Evolutionary conservation across 805 yeast species (phyloP).

Genomic region (Phaffomyces antillensis): DNA sequence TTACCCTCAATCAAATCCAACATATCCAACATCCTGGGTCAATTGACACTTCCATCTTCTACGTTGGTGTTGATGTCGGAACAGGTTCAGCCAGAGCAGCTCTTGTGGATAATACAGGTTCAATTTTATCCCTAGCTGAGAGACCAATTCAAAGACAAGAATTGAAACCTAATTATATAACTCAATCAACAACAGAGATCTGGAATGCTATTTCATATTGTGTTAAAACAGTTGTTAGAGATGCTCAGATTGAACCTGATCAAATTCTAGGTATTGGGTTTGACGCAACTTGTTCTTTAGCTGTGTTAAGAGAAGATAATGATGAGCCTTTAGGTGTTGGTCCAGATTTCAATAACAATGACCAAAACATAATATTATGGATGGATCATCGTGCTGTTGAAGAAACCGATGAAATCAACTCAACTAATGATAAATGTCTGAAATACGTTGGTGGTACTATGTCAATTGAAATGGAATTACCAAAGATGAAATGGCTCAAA

Average conservation of each 20-base stretch:
- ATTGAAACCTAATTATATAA: constrained; percentile 63
- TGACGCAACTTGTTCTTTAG: constrained; percentile 96
- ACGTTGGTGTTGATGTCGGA: constrained; percentile 91
- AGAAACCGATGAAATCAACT: constrained; percentile 77
- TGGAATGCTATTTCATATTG: constrained; percentile 86
- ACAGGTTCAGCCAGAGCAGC: constrained; percentile 97
- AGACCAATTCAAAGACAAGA: constrained; percentile 74
- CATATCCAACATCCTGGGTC: constrained; percentile 22
- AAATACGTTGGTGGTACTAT: constrained; percentile 95
- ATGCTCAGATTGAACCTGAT: constrained; percentile 62
- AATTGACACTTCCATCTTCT: constrained; percentile 31
- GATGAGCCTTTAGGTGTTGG: constrained; percentile 84
- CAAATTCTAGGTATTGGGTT: constrained; percentile 84
- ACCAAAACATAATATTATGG: constrained; percentile 88
- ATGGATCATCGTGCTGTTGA: constrained; percentile 94
- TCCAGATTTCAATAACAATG: constrained; percentile 68
- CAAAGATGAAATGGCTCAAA: constrained; percentile 95
- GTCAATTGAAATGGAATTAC: constrained; percentile 98
- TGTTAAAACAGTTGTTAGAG: constrained; percentile 66
- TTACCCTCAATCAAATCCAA: constrained; percentile 22
- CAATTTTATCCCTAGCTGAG: constrained; percentile 71
- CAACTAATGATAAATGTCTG: constrained; percentile 69
- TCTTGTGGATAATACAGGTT: constrained; percentile 75
- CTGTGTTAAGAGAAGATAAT: constrained; percentile 58
- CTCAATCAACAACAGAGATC: constrained; percentile 85